phyloP scores from a whole-genome alignment of 1,284 basidiomycete species.

The Trichosporon ovoides region DNA sequence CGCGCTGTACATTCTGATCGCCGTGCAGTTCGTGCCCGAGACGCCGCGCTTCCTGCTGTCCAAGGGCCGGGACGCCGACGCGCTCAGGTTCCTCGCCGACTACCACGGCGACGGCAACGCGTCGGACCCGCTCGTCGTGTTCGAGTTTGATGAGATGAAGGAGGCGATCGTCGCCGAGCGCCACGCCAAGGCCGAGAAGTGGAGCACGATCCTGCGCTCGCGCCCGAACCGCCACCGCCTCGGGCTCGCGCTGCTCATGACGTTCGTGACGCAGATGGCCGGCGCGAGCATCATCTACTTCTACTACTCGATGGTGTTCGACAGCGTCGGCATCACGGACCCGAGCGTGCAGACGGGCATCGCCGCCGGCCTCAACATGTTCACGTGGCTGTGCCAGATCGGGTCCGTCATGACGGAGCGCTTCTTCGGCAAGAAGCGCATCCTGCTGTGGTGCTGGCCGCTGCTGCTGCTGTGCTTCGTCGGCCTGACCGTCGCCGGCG shows the following conservation, averaged over 20 bases:
- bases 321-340: slow-evolving; percentile 46
- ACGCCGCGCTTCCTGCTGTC: slow-evolving; percentile 45
- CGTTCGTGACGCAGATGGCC: slow-evolving; percentile 36
- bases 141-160: slow-evolving; percentile 74
- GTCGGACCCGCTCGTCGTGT: slow-evolving; percentile 61
- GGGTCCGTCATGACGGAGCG: slow-evolving; percentile 37
- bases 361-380: slow-evolving; percentile 46
- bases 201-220: slow-evolving; percentile 38
- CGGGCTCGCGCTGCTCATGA: slow-evolving; percentile 45
- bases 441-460: slow-evolving; percentile 47
- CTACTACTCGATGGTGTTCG: slow-evolving; percentile 47
- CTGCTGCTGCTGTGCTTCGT: slow-evolving; percentile 36
- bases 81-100: slow-evolving; percentile 68
- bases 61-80: slow-evolving; percentile 57
- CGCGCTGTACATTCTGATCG: slow-evolving; percentile 45
- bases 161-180: slow-evolving; percentile 66
- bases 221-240: slow-evolving; percentile 41
- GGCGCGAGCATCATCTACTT: slow-evolving; percentile 47
- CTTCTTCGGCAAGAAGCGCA: slow-evolving; percentile 39
- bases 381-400: slow-evolving; percentile 47
- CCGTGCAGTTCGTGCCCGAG: slow-evolving; percentile 49
- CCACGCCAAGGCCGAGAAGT: slow-evolving; percentile 43
- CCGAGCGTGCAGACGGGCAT: slow-evolving; percentile 48
- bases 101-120: slow-evolving; percentile 68
- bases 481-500: slow-evolving; percentile 41